phyloP scores from a whole-genome alignment of 345 rosid species.

The Syzygium aromaticum region DNA sequence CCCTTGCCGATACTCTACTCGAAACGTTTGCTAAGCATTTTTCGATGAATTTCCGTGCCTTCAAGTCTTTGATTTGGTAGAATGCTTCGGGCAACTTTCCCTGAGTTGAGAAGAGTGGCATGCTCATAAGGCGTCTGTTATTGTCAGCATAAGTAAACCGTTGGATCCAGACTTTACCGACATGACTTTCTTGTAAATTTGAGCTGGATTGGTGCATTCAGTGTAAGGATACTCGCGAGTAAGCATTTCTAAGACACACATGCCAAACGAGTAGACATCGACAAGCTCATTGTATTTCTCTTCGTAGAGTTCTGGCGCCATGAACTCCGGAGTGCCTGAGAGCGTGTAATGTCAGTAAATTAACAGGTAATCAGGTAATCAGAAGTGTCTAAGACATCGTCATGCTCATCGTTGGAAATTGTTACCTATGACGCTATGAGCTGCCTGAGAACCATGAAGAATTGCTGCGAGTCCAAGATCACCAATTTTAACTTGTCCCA shows the following conservation, averaged over 20 bases:
- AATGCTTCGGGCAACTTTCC: slow-evolving; percentile 84
- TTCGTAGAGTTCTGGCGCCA: slow-evolving; percentile 96
- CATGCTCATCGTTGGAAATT: not conserved
- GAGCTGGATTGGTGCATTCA: slow-evolving; percentile 88
- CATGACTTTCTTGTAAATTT: slow-evolving; percentile 94
- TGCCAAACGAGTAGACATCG: slow-evolving; percentile 86
- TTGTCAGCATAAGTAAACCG: not conserved
- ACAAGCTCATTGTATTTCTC: slow-evolving; percentile 91
- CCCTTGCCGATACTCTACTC: slow-evolving; percentile 62
- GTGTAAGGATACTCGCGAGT: slow-evolving; percentile 79
- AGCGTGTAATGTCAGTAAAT: not conserved
- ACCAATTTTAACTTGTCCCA: slow-evolving; percentile 86
- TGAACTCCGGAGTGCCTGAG: slow-evolving; percentile 92
- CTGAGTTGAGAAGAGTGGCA: slow-evolving; percentile 17
- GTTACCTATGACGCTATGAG: slow-evolving; percentile 81
- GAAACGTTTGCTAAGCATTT: slow-evolving; percentile 71
- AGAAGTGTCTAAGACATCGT: not conserved
- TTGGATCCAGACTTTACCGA: slow-evolving; percentile 27
- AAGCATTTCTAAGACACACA: slow-evolving; percentile 92
- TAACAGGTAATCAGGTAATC: not conserved
- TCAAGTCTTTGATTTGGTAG: slow-evolving; percentile 43
- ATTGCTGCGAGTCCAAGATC: slow-evolving; percentile 87
- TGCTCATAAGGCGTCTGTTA: not conserved
- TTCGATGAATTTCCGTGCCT: slow-evolving; percentile 58
- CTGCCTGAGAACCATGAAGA: slow-evolving; percentile 57